These are phyloP conservation scores for Marasmius fiardii DNA, from an alignment of 1,284 basidiomycete genomes.

Conservation along the genomic window DNA sequence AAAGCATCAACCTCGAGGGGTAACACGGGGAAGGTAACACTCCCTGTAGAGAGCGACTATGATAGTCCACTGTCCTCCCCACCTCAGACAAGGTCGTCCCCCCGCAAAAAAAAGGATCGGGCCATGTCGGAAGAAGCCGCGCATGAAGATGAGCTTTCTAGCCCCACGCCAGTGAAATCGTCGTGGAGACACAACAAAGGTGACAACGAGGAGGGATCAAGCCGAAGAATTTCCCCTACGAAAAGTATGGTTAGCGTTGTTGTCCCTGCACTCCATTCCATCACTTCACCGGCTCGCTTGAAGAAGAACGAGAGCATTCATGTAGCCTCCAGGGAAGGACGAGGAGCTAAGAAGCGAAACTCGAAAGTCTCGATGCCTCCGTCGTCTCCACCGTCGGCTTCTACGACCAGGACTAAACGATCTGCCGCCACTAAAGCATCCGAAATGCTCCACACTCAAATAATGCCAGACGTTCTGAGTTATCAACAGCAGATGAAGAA, in stretches of 20 bases:
- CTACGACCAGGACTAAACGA: slow-evolving; percentile 28
- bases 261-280: not conserved
- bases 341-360: not conserved
- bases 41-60: not conserved
- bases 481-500: slow-evolving; percentile 62
- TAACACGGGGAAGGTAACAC: slow-evolving; percentile 10
- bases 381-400: slow-evolving; percentile 4
- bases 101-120: not conserved
- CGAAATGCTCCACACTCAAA: slow-evolving; percentile 54
- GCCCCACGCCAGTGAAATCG: not conserved
- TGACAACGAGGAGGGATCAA: not conserved
- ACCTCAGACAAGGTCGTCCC: not conserved
- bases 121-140: not conserved
- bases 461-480: slow-evolving; percentile 74
- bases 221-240: not conserved
- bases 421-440: slow-evolving; percentile 67
- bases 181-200: not conserved
- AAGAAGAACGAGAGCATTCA: slow-evolving; percentile 10
- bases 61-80: not conserved
- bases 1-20: not conserved
- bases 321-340: slow-evolving; percentile 6
- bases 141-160: not conserved
- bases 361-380: not conserved
- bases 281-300: not conserved
- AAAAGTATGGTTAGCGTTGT: not conserved